phyloP scores from a whole-genome alignment of 352 stramenopile genomes.

The Plasmopara muralis region DNA sequence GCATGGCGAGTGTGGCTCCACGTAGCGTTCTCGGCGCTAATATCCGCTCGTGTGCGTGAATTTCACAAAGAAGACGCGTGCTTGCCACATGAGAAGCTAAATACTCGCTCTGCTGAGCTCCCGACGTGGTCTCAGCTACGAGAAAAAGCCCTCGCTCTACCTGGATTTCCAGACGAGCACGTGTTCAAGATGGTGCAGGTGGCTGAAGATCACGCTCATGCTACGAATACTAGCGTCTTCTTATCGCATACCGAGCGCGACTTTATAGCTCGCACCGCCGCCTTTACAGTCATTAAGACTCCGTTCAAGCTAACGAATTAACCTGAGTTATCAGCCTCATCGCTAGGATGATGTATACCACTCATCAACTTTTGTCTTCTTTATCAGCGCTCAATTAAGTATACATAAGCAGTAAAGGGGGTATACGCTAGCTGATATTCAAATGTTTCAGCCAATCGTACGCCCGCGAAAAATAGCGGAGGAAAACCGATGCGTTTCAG shows the following conservation, averaged over 20 bases:
- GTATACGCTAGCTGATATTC: too few species aligned
- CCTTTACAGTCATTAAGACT: conserved; percentile 28
- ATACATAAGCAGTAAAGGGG: too few species aligned
- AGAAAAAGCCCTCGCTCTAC: conserved; percentile 22
- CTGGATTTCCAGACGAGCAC: conserved; percentile 44
- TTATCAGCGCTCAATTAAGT: too few species aligned
- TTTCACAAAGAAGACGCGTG: conserved; percentile 28
- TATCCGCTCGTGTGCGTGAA: conserved; percentile 22
- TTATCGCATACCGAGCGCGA: conserved; percentile 33
- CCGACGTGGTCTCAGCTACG: conserved; percentile 39
- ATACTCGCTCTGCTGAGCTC: conserved; percentile 19
- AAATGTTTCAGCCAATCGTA: too few species aligned
- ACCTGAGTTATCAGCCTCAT: too few species aligned
- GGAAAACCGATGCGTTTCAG: too few species aligned
- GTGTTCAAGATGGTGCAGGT: conserved; percentile 67
- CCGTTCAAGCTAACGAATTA: conserved; percentile 13
- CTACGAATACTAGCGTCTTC: conserved; percentile 9
- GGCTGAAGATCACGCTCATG: conserved; percentile 26
- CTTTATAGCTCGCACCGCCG: conserved; percentile 31
- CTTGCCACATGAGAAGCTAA: conserved; percentile 2
- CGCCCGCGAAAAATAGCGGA: too few species aligned
- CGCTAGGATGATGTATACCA: background rate
- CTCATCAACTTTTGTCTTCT: too few species aligned
- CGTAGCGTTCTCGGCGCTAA: conserved; percentile 23
- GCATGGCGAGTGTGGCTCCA: conserved; percentile 36